Evolutionary conservation across 2,329 filamentous ascomycete genomes (phyloP).

Genomic region (Neonectria ditissima): DNA sequence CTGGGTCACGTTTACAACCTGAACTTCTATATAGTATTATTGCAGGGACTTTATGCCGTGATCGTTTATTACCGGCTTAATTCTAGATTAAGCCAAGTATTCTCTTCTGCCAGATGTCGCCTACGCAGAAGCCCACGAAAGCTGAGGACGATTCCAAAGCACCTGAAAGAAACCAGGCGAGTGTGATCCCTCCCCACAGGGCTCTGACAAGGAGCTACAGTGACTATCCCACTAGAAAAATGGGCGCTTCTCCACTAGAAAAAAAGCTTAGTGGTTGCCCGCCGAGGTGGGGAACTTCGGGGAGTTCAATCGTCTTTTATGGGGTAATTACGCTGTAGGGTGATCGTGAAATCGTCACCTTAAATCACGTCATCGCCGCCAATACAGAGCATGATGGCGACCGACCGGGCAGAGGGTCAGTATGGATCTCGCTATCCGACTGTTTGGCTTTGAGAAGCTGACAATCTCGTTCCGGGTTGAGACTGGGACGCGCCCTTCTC

Average conservation of each 20-base stretch:
- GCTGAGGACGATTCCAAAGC: too few relatives aligned
- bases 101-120: too few relatives aligned
- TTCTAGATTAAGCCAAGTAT: too few relatives aligned
- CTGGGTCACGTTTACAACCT: too few relatives aligned
- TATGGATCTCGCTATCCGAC: conserved; percentile 21
- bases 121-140: too few relatives aligned
- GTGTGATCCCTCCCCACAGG: too few relatives aligned
- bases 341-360: conserved; percentile 32
- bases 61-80: too few relatives aligned
- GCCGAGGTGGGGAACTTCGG: conserved; percentile 11
- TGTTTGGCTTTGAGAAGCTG: conserved; percentile 22
- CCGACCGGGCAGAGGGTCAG: conserved; percentile 24
- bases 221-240: not conserved
- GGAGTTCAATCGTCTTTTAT: conserved; percentile 19
- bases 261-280: not conserved
- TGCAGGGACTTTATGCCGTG: too few relatives aligned
- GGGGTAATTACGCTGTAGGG: conserved; percentile 17
- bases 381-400: conserved; percentile 24
- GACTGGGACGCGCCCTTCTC: conserved; percentile 24
- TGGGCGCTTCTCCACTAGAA: not conserved
- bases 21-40: too few relatives aligned
- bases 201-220: too few relatives aligned
- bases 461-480: conserved; percentile 12
- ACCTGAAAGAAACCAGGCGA: too few relatives aligned
- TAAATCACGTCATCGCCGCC: conserved; percentile 39